Evolutionary conservation across 164 flowering plant species (phyloP).

Genomic region (Buxus sempervirens): DNA sequence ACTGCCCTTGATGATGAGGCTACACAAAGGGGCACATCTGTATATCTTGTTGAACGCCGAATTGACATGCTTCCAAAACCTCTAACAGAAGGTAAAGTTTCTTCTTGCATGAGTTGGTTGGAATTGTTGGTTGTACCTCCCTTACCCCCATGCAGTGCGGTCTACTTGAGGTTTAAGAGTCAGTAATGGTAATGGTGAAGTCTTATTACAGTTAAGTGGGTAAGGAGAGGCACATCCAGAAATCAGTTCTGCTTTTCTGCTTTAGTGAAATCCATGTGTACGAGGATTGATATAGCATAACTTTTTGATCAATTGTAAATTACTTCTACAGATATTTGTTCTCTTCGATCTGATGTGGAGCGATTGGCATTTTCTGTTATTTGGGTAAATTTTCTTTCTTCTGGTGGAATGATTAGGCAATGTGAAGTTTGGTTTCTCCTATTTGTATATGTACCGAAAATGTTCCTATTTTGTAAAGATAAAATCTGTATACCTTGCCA

Average conservation of each 20-base stretch:
- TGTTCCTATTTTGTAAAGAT: no score
- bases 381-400: constrained; percentile 57
- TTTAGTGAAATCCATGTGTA: no score
- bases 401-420: not conserved
- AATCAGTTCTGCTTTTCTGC: no score
- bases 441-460: no score
- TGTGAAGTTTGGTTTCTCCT: no score
- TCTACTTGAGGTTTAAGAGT: not conserved
- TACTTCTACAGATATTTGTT: constrained; percentile 79
- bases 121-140: not conserved
- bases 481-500: no score
- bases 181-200: no score
- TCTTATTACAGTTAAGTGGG: no score
- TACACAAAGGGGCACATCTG: constrained; percentile 92
- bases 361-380: constrained; percentile 97
- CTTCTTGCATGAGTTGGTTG: constrained; percentile 1
- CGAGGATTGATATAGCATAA: no score
- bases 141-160: not conserved
- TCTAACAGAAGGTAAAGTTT: constrained; percentile 75
- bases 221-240: no score
- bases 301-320: not conserved
- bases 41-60: constrained; percentile 97
- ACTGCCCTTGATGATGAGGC: constrained; percentile 97
- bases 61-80: constrained; percentile 99
- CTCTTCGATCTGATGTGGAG: constrained; percentile 93